Percentiles rank a stretch among this genome's conserved stretches.
These are phyloP conservation scores for Umbelopsis sp. DNA, from an alignment of 371 early-diverging fungal genomes.

Conservation along the genomic window DNA sequence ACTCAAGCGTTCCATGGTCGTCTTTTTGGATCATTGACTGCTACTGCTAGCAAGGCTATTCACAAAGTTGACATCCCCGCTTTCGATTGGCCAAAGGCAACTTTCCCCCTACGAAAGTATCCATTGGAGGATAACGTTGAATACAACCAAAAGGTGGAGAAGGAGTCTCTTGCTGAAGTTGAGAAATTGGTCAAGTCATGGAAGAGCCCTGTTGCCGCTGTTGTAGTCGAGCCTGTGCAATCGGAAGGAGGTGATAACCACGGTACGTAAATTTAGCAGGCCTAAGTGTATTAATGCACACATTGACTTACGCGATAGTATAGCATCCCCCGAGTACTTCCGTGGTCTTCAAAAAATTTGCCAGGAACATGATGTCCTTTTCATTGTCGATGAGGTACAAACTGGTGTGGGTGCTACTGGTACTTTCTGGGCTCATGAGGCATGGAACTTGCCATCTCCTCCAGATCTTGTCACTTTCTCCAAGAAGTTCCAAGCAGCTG, in stretches of 20 bases:
- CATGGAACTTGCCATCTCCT: conserved; percentile 66
- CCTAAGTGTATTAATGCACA: not conserved
- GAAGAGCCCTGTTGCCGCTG: conserved; percentile 67
- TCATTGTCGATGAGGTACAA: conserved; percentile 88
- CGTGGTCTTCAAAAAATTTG: conserved; percentile 69
- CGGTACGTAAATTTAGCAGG: conserved; percentile 29
- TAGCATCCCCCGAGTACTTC: conserved; percentile 72
- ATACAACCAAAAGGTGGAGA: conserved; percentile 62
- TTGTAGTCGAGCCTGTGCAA: conserved; percentile 84
- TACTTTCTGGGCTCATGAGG: conserved; percentile 79
- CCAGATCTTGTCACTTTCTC: conserved; percentile 82
- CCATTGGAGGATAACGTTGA: conserved; percentile 59
- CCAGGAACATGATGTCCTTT: conserved; percentile 60
- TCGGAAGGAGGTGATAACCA: conserved; percentile 86
- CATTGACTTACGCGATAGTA: not conserved
- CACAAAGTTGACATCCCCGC: conserved; percentile 80
- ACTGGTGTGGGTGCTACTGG: conserved; percentile 87
- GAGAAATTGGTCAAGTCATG: conserved; percentile 55
- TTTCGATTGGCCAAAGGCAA: conserved; percentile 67
- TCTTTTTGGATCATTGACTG: conserved; percentile 71
- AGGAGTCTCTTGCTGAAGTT: conserved; percentile 52
- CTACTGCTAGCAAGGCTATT: conserved; percentile 72
- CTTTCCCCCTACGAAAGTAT: conserved; percentile 68
- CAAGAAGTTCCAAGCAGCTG: conserved; percentile 80
- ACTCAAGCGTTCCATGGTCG: conserved; percentile 74